Evolutionary conservation across 2,329 filamentous ascomycete genomes (phyloP).

Genomic region (Fusarium azukiicola): DNA sequence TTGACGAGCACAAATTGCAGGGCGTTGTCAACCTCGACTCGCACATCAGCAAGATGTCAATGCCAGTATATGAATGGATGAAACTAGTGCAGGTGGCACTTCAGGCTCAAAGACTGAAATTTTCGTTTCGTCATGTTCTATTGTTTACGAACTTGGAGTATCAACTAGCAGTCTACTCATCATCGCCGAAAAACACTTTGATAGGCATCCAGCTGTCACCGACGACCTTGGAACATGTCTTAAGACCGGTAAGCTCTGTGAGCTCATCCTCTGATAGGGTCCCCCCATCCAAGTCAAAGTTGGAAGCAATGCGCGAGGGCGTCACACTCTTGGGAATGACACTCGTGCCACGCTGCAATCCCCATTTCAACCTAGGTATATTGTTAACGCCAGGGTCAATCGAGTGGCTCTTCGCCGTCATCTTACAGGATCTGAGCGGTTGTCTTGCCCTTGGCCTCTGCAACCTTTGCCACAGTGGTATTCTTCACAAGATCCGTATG

Average conservation of each 20-base stretch:
- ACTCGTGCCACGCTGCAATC: constrained; percentile 31
- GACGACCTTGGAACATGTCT: constrained; percentile 30
- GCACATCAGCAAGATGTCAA: not conserved
- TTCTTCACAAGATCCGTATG: constrained; percentile 29
- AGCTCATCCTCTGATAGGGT: constrained; percentile 24
- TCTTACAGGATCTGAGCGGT: constrained; percentile 32
- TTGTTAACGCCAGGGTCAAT: not conserved
- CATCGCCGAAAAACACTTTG: constrained; percentile 35
- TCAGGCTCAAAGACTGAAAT: not conserved
- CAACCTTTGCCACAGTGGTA: constrained; percentile 13
- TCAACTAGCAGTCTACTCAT: constrained; percentile 4
- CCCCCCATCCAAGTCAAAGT: constrained; percentile 38
- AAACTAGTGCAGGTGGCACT: not conserved
- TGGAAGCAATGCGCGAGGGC: constrained; percentile 26
- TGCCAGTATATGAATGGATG: not conserved
- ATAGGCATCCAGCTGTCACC: constrained; percentile 36
- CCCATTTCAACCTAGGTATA: constrained; percentile 32
- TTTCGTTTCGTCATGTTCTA: not conserved
- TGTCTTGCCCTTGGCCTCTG: constrained; percentile 28
- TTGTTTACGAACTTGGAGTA: no score
- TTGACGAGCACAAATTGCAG: no score
- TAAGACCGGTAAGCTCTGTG: constrained; percentile 20
- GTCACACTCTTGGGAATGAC: constrained; percentile 36
- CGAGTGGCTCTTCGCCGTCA: not conserved
- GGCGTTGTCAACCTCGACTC: not conserved